phyloP scores from a whole-genome alignment of 139 green algal genomes.

The Haematococcus lacustris region DNA sequence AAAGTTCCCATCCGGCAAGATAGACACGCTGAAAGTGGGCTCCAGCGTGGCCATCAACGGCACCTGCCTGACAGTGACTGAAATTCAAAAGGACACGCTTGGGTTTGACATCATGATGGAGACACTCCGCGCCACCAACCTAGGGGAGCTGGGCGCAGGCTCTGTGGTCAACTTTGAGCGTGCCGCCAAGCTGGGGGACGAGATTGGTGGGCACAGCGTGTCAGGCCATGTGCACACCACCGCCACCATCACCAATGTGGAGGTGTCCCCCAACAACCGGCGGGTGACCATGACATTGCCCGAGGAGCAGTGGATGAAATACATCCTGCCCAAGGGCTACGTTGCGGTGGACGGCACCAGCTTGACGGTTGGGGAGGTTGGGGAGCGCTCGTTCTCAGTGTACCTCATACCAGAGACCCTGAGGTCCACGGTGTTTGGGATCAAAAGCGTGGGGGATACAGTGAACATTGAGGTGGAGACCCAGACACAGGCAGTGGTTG shows the following conservation, averaged over 20 bases:
- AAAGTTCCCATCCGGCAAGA: conserved; percentile 53
- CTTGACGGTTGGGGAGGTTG: conserved; percentile 75
- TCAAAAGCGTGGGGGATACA: conserved; percentile 51
- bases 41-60: conserved; percentile 89
- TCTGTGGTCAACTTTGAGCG: conserved; percentile 82
- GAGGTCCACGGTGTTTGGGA: conserved; percentile 65
- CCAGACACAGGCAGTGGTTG: conserved; percentile 89
- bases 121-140: conserved; percentile 83
- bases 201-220: conserved; percentile 92
- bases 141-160: conserved; percentile 59
- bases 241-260: conserved; percentile 35
- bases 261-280: conserved; percentile 69
- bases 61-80: conserved; percentile 85
- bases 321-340: conserved; percentile 93
- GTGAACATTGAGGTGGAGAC: conserved; percentile 91
- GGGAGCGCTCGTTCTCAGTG: conserved; percentile 60
- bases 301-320: conserved; percentile 75
- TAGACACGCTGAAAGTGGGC: conserved; percentile 59
- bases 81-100: conserved; percentile 28
- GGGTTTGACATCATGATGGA: conserved; percentile 91
- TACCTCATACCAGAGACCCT: conserved; percentile 96
- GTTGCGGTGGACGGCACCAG: conserved; percentile 88
- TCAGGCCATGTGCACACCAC: conserved; percentile 84
- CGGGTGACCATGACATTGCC: conserved; percentile 58
- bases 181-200: conserved; percentile 74